These are phyloP conservation scores for Chlorophyllum brunneum DNA, from an alignment of 768 basidiomycete genomes.

Conservation along the genomic window DNA sequence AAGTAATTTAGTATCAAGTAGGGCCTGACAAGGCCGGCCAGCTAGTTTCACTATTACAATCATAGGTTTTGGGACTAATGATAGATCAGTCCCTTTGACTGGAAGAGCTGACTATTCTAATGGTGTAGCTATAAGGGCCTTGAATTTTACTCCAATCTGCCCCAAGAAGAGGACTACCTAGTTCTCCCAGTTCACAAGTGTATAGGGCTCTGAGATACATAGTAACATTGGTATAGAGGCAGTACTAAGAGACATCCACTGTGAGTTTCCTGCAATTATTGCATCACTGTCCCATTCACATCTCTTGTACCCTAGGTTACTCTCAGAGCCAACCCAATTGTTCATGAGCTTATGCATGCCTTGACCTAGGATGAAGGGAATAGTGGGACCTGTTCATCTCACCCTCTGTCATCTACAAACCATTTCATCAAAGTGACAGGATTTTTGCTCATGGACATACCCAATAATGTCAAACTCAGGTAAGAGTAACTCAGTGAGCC, in stretches of 20 bases:
- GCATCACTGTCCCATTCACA: too few relatives aligned
- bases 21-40: conserved; percentile 24
- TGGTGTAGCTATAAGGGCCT: background rate
- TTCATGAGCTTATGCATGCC: too few relatives aligned
- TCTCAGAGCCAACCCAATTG: too few relatives aligned
- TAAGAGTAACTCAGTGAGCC: conserved; percentile 4
- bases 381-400: background rate
- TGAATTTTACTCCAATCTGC: too few relatives aligned
- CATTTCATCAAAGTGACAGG: background rate
- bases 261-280: too few relatives aligned
- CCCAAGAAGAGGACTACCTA: too few relatives aligned
- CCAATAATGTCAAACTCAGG: background rate
- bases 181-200: too few relatives aligned
- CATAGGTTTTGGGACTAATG: conserved; percentile 23
- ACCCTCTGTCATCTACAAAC: background rate
- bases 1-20: conserved; percentile 33
- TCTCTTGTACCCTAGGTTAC: too few relatives aligned
- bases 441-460: background rate
- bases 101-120: background rate
- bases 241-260: too few relatives aligned
- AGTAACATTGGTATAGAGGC: too few relatives aligned
- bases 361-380: background rate
- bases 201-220: too few relatives aligned
- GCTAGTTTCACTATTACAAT: conserved; percentile 26
- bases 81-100: background rate